Base-by-base conservation (phyloP, 2,329 filamentous ascomycete genomes). In the Phaeoacremonium minimum region DNA sequence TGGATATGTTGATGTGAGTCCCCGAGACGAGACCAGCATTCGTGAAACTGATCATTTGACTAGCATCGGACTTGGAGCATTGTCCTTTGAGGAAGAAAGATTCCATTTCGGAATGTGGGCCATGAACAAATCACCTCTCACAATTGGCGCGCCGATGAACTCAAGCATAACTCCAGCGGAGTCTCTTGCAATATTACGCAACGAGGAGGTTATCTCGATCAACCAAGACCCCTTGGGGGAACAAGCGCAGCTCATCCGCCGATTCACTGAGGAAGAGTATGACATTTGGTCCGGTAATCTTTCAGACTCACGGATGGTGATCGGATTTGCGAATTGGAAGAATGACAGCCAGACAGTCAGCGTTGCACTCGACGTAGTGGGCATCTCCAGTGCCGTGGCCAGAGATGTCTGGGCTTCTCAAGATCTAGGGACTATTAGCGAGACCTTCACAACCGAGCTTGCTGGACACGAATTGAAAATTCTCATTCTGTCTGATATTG, bases 181-280 rank as follows among this genome's bases (percentile, higher is more conserved):
- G 1, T 72, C 70, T 0, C 47, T 74, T 12, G 52, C 54, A 6
- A 56, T 72, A 13, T 49, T 73, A 32, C 58, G 57, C 2, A 78
- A 79, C 51, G 57, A 63, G 17, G 74, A 76, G 37, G 66, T 76
- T 15, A 71, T 81, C 16, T 67, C 67, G 0, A 71, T 76, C 47
- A 80, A 80, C 45, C 75, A 80, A 45, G 77, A 80, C 46, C 41
- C 66, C 0, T 52, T 79, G 0, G 73, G 64, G 0, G 55, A 67
- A 36, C 71, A 74, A 30, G 72, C 74, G 1, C 60, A 60, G n/a
- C 56, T 82, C 2, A 51, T 67, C 2, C 56, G 68, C 5, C 60
- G 71, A 5, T 66, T 67, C 46, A 67, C 69, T 0, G 63, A 69
- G 15, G 64, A 68, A 18, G 61, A 65, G 29, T 74, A 67, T 53